phyloP scores from a whole-genome alignment of 805 yeast genomes.

The Schwanniomyces sp. region DNA sequence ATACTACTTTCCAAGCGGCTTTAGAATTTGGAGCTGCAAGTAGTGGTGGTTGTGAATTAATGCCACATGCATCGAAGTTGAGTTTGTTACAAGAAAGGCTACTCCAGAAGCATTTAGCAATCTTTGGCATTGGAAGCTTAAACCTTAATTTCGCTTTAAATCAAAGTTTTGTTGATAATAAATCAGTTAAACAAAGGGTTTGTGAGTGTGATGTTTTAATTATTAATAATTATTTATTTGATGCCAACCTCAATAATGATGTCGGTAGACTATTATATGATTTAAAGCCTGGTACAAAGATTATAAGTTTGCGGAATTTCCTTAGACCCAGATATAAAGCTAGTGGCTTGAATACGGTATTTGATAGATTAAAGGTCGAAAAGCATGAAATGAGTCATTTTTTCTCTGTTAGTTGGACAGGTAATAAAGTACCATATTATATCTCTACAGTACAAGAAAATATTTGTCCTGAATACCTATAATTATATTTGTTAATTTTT shows the following conservation, averaged over 20 bases:
- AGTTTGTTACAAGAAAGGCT: conserved; percentile 62
- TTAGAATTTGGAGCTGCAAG: conserved; percentile 73
- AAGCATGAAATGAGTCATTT: conserved; percentile 59
- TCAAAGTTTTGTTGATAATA: conserved; percentile 72
- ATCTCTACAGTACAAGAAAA: conserved; percentile 62
- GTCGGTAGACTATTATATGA: conserved; percentile 66
- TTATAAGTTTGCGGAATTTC: conserved; percentile 76
- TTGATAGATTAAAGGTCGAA: conserved; percentile 65
- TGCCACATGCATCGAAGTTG: conserved; percentile 75
- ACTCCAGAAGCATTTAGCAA: conserved; percentile 53
- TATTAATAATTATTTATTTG: conserved; percentile 83
- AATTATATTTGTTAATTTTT: neutral
- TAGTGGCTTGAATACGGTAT: conserved; percentile 50
- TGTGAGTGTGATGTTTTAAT: conserved; percentile 68
- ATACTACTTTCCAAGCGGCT: conserved; percentile 87
- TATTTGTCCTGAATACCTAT: conserved; percentile 34
- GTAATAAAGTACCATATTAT: conserved; percentile 76
- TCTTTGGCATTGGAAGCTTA: conserved; percentile 66
- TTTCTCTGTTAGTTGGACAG: conserved; percentile 88
- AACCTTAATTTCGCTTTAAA: conserved; percentile 56
- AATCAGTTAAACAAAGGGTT: conserved; percentile 52
- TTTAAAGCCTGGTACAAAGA: conserved; percentile 70
- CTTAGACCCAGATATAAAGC: conserved; percentile 75
- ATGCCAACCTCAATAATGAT: conserved; percentile 65
- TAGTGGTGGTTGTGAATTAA: conserved; percentile 88